phyloP scores from a whole-genome alignment of 1,284 basidiomycete species.

The Xerocomus cyaneibrunnescens region DNA sequence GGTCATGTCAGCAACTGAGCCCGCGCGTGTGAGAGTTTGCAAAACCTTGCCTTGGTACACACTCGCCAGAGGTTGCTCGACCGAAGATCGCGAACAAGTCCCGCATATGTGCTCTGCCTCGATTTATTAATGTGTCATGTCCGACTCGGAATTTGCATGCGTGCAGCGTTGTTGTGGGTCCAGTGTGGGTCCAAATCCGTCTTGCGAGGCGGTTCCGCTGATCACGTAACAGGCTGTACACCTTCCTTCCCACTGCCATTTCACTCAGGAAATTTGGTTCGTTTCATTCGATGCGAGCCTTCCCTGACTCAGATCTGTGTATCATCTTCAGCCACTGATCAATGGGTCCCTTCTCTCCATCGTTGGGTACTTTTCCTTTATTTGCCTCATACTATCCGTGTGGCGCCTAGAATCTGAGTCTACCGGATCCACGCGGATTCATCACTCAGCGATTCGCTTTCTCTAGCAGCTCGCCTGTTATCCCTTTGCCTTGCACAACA shows the following conservation, averaged over 20 bases:
- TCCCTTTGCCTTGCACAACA: conserved; percentile 7
- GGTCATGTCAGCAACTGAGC: conserved; percentile 8
- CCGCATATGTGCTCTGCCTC: no score
- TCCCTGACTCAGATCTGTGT: conserved; percentile 20
- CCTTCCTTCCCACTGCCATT: conserved; percentile 25
- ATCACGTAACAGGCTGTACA: conserved; percentile 32
- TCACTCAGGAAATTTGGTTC: conserved; percentile 21
- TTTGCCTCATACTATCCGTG: conserved; percentile 15
- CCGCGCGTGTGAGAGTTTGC: conserved; percentile 8
- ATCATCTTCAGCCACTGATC: conserved; percentile 18
- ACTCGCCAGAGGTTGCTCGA: neutral
- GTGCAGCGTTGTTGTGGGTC: neutral
- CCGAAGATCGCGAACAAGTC: no score
- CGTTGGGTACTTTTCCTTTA: conserved; percentile 13
- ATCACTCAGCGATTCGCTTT: conserved; percentile 29
- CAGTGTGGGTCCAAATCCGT: conserved; percentile 19
- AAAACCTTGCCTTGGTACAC: neutral
- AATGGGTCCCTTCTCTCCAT: conserved; percentile 14
- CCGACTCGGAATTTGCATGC: neutral
- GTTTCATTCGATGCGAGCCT: conserved; percentile 11
- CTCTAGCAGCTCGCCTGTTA: conserved; percentile 5
- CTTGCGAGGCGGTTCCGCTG: conserved; percentile 25
- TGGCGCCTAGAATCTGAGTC: conserved; percentile 21
- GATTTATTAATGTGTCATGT: neutral
- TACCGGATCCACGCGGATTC: conserved; percentile 28